phyloP scores from a whole-genome alignment of 1,284 basidiomycete species.

The Peniophora sp. region DNA sequence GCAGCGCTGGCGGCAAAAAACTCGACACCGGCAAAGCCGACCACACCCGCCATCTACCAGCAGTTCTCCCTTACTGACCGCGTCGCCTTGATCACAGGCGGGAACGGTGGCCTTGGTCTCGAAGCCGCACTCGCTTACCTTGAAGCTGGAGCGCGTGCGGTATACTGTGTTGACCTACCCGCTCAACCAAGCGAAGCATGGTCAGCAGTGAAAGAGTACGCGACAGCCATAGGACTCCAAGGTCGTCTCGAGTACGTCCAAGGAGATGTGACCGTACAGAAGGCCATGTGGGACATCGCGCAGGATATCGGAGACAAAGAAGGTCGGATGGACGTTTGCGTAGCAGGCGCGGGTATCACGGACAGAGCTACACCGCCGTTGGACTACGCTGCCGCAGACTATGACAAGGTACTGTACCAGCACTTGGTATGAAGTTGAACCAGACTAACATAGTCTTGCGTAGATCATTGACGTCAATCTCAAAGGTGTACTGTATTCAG shows the following conservation, averaged over 20 bases:
- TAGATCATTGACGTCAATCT: constrained; percentile 72
- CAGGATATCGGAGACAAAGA: constrained; percentile 55
- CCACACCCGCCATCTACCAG: constrained; percentile 26
- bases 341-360: constrained; percentile 72
- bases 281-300: constrained; percentile 41
- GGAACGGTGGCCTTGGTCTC: constrained; percentile 71
- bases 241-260: constrained; percentile 52
- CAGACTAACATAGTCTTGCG: too few species aligned
- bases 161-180: constrained; percentile 72
- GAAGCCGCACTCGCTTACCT: constrained; percentile 71
- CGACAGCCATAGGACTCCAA: constrained; percentile 33
- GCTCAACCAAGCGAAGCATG: constrained; percentile 60
- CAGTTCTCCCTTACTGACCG: constrained; percentile 69
- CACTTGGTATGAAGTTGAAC: too few species aligned
- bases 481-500: constrained; percentile 68
- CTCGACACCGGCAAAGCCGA: constrained; percentile 19
- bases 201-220: constrained; percentile 43
- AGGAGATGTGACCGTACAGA: constrained; percentile 57
- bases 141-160: constrained; percentile 66
- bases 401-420: constrained; percentile 42
- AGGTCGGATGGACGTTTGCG: constrained; percentile 59
- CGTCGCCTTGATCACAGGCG: constrained; percentile 73
- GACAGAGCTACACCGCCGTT: constrained; percentile 53
- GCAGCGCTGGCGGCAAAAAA: constrained; percentile 41
- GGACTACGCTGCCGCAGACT: constrained; percentile 61